These are phyloP conservation scores for Bryoglossum gracile DNA, from an alignment of 495 filamentous ascomycete species.

Conservation along the genomic window DNA sequence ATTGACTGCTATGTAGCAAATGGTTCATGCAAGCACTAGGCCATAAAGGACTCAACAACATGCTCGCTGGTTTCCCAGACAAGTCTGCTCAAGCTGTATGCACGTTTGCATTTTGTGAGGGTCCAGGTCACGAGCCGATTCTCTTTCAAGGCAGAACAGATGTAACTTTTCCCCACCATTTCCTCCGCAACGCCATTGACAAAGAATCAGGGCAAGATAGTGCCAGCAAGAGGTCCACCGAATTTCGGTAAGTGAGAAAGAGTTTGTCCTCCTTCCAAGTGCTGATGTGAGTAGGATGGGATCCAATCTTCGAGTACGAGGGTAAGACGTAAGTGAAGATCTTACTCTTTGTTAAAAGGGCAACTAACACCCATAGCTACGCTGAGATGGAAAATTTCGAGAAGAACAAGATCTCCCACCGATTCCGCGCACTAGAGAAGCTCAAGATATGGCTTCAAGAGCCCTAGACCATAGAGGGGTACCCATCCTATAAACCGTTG, in stretches of 20 bases:
- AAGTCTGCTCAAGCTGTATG: slow-evolving; percentile 89
- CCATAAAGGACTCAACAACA: slow-evolving; percentile 78
- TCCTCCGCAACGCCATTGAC: no score
- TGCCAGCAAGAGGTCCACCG: slow-evolving; percentile 62
- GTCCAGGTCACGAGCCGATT: slow-evolving; percentile 76
- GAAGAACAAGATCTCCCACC: slow-evolving; percentile 94
- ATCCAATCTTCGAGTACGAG: slow-evolving; percentile 91
- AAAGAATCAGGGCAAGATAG: slow-evolving; percentile 66
- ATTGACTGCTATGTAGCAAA: slow-evolving; percentile 53
- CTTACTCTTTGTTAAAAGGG: neutral
- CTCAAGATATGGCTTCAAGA: slow-evolving; percentile 74
- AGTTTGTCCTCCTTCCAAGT: neutral
- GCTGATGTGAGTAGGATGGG: slow-evolving; percentile 62
- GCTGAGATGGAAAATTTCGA: slow-evolving; percentile 90
- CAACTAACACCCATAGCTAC: slow-evolving; percentile 40
- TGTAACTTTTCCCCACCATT: slow-evolving; percentile 23
- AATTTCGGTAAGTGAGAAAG: slow-evolving; percentile 61
- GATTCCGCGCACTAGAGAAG: slow-evolving; percentile 75
- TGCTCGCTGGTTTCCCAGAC: slow-evolving; percentile 82
- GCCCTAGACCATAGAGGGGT: slow-evolving; percentile 7
- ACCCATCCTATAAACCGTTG: neutral
- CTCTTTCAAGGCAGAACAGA: slow-evolving; percentile 84
- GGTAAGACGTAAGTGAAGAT: slow-evolving; percentile 66
- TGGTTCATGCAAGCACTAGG: slow-evolving; percentile 83
- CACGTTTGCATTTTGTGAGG: slow-evolving; percentile 86